Conservation (phyloP, 768 basidiomycete genomes). For the Mycena epipterygia region DNA sequence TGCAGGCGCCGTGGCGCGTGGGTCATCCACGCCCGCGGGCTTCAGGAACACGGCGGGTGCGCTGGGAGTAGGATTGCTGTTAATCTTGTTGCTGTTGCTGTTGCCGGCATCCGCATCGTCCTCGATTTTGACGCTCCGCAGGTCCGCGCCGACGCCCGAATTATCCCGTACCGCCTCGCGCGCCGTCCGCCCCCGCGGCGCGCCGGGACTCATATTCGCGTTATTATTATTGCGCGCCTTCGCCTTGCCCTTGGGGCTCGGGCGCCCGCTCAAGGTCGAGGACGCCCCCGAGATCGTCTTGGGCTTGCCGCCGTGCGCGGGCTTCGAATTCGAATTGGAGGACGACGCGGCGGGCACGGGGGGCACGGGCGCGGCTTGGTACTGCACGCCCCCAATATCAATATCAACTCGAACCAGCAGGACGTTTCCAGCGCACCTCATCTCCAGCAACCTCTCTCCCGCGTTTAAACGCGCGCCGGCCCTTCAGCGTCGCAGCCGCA, state of each 20-base stretch:
- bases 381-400: conserved; percentile 5
- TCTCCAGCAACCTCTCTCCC: conserved; percentile 61
- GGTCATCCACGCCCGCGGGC: conserved; percentile 70
- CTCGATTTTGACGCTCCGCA: conserved; percentile 49
- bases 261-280: conserved; percentile 5
- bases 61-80: too few relatives aligned
- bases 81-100: too few relatives aligned
- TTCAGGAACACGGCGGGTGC: conserved; percentile 69
- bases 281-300: conserved; percentile 13
- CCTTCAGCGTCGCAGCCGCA: conserved; percentile 47
- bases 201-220: too few relatives aligned
- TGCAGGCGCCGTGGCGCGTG: conserved; percentile 36
- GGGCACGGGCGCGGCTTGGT: neutral
- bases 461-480: conserved; percentile 67
- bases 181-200: conserved; percentile 54
- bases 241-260: conserved; percentile 36
- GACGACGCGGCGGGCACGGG: neutral
- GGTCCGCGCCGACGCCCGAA: conserved; percentile 63
- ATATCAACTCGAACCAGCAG: neutral
- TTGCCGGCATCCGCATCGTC: too few relatives aligned
- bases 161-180: conserved; percentile 62
- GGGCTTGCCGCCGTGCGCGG: neutral
- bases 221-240: conserved; percentile 39
- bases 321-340: neutral
- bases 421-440: conserved; percentile 36